These are phyloP conservation scores for Stromatinia cepivora DNA, from an alignment of 2,329 filamentous ascomycete genomes.

Conservation along the genomic window DNA sequence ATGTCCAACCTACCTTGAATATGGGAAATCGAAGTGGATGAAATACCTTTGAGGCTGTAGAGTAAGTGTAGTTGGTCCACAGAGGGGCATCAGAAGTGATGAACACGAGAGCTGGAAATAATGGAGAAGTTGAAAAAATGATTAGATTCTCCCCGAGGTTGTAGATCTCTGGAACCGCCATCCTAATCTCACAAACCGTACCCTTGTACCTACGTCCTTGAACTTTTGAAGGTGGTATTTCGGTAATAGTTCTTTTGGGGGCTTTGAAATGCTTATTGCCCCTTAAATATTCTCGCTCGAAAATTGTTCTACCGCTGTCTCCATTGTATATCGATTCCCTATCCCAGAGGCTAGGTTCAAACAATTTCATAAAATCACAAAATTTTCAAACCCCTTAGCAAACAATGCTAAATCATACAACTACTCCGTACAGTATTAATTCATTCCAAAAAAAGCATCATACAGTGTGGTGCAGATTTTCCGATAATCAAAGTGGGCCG, in stretches of 20 bases:
- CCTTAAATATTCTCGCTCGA: neutral
- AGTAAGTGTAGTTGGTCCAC: neutral
- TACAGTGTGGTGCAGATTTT: neutral
- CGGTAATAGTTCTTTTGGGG: neutral
- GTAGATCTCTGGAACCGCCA: slow-evolving; percentile 12
- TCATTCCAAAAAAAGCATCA: neutral
- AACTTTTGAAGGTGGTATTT: neutral
- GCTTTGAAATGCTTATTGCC: neutral
- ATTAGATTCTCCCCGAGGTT: slow-evolving; percentile 4
- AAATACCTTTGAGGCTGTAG: slow-evolving; percentile 6
- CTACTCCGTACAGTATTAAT: too few relatives aligned
- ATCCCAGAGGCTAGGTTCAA: neutral
- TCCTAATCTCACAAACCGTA: neutral
- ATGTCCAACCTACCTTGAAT: neutral
- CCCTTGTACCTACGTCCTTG: neutral
- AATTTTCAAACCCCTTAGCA: neutral
- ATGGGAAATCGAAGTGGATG: neutral
- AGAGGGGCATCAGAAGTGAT: slow-evolving; percentile 10
- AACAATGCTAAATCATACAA: neutral
- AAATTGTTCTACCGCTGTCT: neutral
- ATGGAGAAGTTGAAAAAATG: slow-evolving; percentile 2
- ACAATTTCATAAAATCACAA: neutral
- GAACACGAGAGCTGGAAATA: slow-evolving; percentile 17
- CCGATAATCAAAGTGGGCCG: neutral
- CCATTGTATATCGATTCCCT: neutral